phyloP scores from a whole-genome alignment of 2,329 filamentous ascomycete genomes.

The Phaeoacremonium minimum region DNA sequence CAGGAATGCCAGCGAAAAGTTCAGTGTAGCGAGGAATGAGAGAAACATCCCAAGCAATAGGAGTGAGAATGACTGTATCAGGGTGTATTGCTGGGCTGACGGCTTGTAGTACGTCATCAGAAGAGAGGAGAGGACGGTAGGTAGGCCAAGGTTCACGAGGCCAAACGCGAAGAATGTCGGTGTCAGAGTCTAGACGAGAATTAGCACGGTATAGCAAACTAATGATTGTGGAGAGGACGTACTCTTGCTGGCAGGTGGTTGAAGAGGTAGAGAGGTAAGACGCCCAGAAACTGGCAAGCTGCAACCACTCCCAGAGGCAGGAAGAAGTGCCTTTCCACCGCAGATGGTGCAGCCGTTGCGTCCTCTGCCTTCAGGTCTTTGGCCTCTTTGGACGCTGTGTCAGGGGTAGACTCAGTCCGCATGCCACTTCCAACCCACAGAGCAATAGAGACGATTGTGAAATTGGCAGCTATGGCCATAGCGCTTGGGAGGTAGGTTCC shows the following conservation, averaged over 20 bases:
- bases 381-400: no score
- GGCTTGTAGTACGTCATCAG: conserved; percentile 48
- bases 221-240: conserved; percentile 26
- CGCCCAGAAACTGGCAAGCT: conserved; percentile 69
- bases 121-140: conserved; percentile 50
- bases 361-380: conserved; percentile 17
- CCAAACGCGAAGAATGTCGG: conserved; percentile 56
- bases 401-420: conserved; percentile 14
- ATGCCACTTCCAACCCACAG: conserved; percentile 89
- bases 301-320: conserved; percentile 71
- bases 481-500: conserved; percentile 95
- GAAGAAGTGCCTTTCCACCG: conserved; percentile 62
- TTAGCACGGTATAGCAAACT: no score
- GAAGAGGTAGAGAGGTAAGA: conserved; percentile 81
- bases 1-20: conserved; percentile 87
- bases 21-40: conserved; percentile 87
- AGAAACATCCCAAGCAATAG: conserved; percentile 88
- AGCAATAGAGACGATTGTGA: conserved; percentile 90
- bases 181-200: conserved; percentile 46
- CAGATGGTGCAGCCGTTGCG: conserved; percentile 9
- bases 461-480: conserved; percentile 94
- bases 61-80: conserved; percentile 89
- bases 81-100: conserved; percentile 65
- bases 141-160: conserved; percentile 49
- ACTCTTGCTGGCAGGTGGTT: conserved; percentile 68